Evolutionary conservation across 2,329 filamentous ascomycete species (phyloP).

Genomic region (Raffaelea albimanens): DNA sequence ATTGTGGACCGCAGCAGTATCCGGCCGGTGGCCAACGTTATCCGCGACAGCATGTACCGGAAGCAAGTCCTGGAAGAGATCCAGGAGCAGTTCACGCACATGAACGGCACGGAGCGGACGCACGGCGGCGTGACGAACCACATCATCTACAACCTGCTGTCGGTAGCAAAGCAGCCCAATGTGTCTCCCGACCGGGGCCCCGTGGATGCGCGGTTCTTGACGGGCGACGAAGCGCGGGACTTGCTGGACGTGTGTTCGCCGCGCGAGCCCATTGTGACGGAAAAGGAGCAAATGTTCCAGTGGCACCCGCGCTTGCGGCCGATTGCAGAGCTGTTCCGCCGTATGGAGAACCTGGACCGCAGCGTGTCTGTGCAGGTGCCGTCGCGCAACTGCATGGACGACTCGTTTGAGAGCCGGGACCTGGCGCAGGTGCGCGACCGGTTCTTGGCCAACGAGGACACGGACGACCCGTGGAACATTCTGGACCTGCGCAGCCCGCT

Average conservation of each 20-base stretch:
- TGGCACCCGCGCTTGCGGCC: constrained; percentile 16
- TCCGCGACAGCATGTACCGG: constrained; percentile 10
- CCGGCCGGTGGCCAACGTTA: constrained; percentile 5
- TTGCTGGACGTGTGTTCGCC: constrained; percentile 12
- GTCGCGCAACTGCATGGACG: constrained; percentile 14
- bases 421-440: constrained; percentile 15
- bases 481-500: constrained; percentile 19
- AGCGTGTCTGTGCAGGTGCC: constrained; percentile 19
- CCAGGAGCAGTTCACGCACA: not conserved
- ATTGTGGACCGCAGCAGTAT: not conserved
- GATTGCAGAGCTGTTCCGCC: constrained; percentile 17
- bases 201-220: constrained; percentile 11
- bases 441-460: constrained; percentile 10
- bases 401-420: constrained; percentile 16
- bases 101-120: constrained; percentile 1
- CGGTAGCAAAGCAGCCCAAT: constrained; percentile 9
- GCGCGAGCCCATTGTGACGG: constrained; percentile 16
- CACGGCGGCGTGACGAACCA: constrained; percentile 12
- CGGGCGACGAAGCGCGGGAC: constrained; percentile 11
- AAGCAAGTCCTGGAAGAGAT: constrained; percentile 9
- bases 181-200: not conserved
- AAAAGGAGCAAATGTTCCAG: constrained; percentile 16
- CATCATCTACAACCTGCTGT: constrained; percentile 9
- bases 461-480: constrained; percentile 19
- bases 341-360: constrained; percentile 19